A percentile compares a stretch with the other conserved stretches of the same genome.
phyloP scores from a whole-genome alignment of 176 grass and related monocot species.

The Eremochloa ophiuroides region DNA sequence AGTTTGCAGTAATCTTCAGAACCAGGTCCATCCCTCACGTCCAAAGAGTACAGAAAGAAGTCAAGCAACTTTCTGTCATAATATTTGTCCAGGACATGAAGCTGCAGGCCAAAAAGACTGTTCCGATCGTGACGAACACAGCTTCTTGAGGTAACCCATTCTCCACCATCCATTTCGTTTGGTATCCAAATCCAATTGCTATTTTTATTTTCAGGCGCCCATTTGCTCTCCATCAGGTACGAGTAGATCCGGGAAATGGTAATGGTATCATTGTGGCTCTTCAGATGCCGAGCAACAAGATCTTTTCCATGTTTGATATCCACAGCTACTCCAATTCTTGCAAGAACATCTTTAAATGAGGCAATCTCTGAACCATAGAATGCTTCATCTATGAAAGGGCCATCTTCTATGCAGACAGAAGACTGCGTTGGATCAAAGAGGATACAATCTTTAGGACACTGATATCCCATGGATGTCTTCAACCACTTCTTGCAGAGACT shows the following conservation, averaged over 20 bases:
- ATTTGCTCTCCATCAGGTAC: slow-evolving; percentile 40
- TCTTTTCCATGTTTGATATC: slow-evolving; percentile 18
- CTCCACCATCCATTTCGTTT: slow-evolving; percentile 6
- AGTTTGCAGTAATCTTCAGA: slow-evolving; percentile 43
- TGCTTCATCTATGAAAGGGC: slow-evolving; percentile 67
- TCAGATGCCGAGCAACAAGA: slow-evolving; percentile 46
- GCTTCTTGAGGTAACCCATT: slow-evolving; percentile 44
- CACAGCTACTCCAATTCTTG: slow-evolving; percentile 42
- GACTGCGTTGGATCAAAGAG: slow-evolving; percentile 47
- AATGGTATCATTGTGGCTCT: slow-evolving; percentile 28
- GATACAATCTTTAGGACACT: slow-evolving; percentile 39
- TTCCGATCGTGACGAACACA: slow-evolving; percentile 48
- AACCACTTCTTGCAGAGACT: slow-evolving; percentile 48
- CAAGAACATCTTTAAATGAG: slow-evolving; percentile 34
- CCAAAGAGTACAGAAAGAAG: slow-evolving; percentile 40
- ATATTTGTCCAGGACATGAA: slow-evolving; percentile 53
- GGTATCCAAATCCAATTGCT: slow-evolving; percentile 65
- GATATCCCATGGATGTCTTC: slow-evolving; percentile 53
- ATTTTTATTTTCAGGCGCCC: slow-evolving; percentile 23
- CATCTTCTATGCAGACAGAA: slow-evolving; percentile 37
- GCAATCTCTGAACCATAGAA: slow-evolving; percentile 50
- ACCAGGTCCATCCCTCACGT: slow-evolving; percentile 34
- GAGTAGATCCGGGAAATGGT: slow-evolving; percentile 58
- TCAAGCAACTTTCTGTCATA: slow-evolving; percentile 41
- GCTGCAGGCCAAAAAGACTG: slow-evolving; percentile 38